Percentiles rank a stretch among this genome's conserved stretches.
These are phyloP conservation scores for Corylus heterophylla DNA, from an alignment of 306 rosid genomes.

Conservation along the genomic window DNA sequence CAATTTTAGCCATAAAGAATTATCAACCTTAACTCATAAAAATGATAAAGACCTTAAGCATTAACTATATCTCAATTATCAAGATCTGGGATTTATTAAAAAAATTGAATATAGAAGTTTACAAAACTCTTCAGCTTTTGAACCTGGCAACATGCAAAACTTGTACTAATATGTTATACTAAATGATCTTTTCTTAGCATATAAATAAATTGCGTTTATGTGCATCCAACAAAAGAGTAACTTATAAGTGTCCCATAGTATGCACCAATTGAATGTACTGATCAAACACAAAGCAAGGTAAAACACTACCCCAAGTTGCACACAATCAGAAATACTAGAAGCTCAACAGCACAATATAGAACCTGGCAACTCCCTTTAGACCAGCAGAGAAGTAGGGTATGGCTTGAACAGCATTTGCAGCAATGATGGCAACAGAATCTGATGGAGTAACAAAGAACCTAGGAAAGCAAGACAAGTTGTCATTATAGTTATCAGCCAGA, in stretches of 20 bases:
- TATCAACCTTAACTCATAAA: neutral
- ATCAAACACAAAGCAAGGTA: neutral
- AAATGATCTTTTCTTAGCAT: neutral
- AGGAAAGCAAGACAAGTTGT: constrained; percentile 24
- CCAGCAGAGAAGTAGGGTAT: constrained; percentile 94
- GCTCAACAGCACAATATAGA: constrained; percentile 1
- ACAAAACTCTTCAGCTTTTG: neutral
- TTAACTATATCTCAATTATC: neutral
- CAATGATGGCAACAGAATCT: constrained; percentile 97
- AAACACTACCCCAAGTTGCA: neutral
- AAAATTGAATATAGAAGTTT: neutral
- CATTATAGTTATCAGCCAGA: constrained; percentile 6
- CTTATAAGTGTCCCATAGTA: neutral
- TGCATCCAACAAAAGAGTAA: neutral
- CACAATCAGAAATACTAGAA: neutral
- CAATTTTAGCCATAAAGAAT: neutral
- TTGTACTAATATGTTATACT: neutral
- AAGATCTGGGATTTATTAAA: neutral
- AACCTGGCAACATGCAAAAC: neutral
- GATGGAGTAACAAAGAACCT: constrained; percentile 99
- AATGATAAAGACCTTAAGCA: neutral
- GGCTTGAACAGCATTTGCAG: constrained; percentile 97
- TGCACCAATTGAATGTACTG: neutral
- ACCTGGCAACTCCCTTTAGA: constrained; percentile 99
- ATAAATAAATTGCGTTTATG: neutral